Conservation (phyloP, 345 rosid genomes). For the Citrus medica region DNA sequence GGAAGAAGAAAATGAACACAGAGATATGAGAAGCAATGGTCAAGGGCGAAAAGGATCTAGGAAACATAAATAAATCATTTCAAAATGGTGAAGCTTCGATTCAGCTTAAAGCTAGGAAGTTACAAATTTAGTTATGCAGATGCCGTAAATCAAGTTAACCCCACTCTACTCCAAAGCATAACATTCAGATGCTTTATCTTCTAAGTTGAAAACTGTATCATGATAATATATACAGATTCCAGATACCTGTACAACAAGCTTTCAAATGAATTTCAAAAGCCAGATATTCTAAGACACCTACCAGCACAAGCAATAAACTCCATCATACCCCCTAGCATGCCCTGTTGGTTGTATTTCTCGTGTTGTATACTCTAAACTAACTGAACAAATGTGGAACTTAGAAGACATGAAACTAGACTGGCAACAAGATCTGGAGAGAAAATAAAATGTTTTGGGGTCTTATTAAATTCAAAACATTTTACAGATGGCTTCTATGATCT, state of each 20-base stretch:
- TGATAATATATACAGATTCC: neutral
- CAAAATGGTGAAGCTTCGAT: neutral
- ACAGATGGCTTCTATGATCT: neutral
- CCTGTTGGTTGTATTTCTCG: neutral
- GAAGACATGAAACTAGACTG: neutral
- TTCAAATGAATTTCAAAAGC: neutral
- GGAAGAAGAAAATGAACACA: neutral
- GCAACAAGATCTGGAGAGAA: neutral
- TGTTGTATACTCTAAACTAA: neutral
- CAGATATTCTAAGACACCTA: neutral
- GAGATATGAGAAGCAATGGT: neutral
- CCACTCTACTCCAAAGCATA: neutral
- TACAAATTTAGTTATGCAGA: neutral
- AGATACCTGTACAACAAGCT: neutral
- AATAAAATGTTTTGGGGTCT: neutral
- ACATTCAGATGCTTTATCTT: neutral
- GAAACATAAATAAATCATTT: neutral
- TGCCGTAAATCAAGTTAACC: neutral
- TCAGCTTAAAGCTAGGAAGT: neutral
- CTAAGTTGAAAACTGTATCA: neutral
- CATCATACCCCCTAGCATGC: neutral
- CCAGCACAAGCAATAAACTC: neutral
- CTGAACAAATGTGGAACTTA: neutral
- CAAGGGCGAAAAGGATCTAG: neutral
- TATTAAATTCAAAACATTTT: neutral